phyloP scores from a whole-genome alignment of 805 yeast genomes.

The Zygosaccharomyces rouxii region DNA sequence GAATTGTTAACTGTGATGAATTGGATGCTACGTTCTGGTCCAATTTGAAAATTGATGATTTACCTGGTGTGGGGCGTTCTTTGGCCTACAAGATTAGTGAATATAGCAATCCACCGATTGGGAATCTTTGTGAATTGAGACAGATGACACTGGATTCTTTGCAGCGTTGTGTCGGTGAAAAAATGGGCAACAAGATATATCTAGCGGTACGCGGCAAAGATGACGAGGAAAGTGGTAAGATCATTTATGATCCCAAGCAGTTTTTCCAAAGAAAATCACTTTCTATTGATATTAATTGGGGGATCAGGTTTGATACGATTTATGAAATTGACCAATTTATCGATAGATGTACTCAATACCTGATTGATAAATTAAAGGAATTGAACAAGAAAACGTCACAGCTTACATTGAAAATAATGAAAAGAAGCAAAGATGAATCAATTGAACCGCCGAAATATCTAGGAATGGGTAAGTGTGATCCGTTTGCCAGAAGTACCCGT shows the following conservation, averaged over 20 bases:
- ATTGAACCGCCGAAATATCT: conserved; percentile 69
- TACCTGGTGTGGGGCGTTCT: conserved; percentile 64
- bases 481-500: conserved; percentile 51
- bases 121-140: conserved; percentile 3
- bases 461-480: conserved; percentile 81
- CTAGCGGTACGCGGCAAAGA: conserved; percentile 67
- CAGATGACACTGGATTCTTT: conserved; percentile 12
- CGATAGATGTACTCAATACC: conserved; percentile 52
- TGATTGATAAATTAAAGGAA: conserved; percentile 48
- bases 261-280: conserved; percentile 62
- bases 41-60: conserved; percentile 31
- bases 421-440: conserved; percentile 63
- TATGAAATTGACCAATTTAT: conserved; percentile 64
- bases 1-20: conserved; percentile 34
- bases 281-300: conserved; percentile 89
- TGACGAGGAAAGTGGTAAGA: conserved; percentile 47
- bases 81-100: conserved; percentile 44
- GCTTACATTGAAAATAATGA: conserved; percentile 63
- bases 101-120: background rate
- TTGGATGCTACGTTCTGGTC: conserved; percentile 36
- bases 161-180: conserved; percentile 52
- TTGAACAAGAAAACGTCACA: conserved; percentile 48
- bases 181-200: conserved; percentile 61
- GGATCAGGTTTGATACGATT: conserved; percentile 64
- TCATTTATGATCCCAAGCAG: conserved; percentile 45